A percentile compares a stretch with the other conserved stretches of the same genome.
These are phyloP conservation scores for Corinectria fuckeliana DNA, from an alignment of 2,329 filamentous ascomycete genomes.

Conservation along the genomic window DNA sequence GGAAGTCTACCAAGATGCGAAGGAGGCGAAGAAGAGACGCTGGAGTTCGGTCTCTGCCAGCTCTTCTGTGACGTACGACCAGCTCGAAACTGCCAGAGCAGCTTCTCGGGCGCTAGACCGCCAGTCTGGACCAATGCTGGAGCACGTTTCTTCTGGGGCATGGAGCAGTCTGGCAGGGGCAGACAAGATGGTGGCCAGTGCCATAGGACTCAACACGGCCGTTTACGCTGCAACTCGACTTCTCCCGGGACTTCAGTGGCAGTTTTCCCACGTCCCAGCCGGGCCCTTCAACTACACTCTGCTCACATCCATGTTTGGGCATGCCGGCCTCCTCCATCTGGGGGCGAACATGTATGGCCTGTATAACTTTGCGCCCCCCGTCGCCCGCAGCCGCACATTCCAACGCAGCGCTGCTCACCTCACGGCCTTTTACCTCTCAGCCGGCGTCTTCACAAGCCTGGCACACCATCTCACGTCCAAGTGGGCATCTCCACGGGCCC, in stretches of 20 bases:
- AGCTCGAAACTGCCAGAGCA: neutral
- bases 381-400: neutral
- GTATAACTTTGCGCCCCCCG: neutral
- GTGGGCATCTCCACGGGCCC: neutral
- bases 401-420: neutral
- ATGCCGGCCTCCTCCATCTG: neutral
- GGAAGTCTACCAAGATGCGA: conserved; percentile 3
- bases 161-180: neutral
- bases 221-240: neutral
- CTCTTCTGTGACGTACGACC: neutral
- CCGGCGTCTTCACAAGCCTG: neutral
- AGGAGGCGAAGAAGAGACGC: neutral
- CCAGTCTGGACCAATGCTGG: neutral
- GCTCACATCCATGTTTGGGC: neutral
- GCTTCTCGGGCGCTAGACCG: neutral
- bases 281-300: neutral
- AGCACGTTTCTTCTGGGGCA: neutral
- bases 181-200: neutral
- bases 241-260: neutral
- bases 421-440: conserved; percentile 5
- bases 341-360: conserved; percentile 8
- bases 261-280: neutral
- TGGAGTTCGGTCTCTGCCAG: neutral
- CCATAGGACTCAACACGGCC: neutral
- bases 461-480: neutral